A percentile compares a stretch with the other conserved stretches of the same genome.
Evolutionary conservation across 257 asterid species (phyloP).

Genomic region (Salvia miltiorrhiza): DNA sequence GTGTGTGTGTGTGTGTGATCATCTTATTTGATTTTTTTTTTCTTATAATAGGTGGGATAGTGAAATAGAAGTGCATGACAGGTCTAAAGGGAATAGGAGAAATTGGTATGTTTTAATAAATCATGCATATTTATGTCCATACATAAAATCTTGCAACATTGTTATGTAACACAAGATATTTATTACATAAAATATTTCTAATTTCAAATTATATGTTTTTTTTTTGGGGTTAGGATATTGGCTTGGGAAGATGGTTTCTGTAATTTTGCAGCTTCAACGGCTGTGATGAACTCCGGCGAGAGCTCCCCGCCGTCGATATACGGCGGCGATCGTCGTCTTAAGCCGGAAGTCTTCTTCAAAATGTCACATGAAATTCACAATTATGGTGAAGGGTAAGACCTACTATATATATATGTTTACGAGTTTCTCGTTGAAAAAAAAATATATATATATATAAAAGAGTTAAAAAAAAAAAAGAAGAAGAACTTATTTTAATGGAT

Average conservation of each 20-base stretch:
- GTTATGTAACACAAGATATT: neutral
- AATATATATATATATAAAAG: neutral
- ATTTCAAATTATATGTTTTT: neutral
- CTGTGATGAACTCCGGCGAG: constrained; percentile 51
- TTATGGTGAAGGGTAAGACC: constrained; percentile 89
- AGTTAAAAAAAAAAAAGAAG: neutral
- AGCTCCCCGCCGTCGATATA: constrained; percentile 37
- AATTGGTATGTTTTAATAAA: constrained; percentile 57
- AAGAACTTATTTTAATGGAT: neutral
- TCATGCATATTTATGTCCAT: neutral
- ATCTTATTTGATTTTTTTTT: too few relatives aligned
- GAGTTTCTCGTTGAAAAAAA: too few relatives aligned
- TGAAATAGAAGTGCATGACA: constrained; percentile 87
- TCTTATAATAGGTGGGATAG: constrained; percentile 79
- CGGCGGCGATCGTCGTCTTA: constrained; percentile 63
- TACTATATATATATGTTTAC: too few relatives aligned
- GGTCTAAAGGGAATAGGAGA: constrained; percentile 91
- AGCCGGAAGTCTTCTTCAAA: constrained; percentile 94
- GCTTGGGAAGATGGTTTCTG: constrained; percentile 99
- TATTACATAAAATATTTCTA: too few relatives aligned
- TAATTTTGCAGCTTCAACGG: constrained; percentile 78
- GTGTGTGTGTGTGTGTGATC: neutral
- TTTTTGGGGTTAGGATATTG: constrained; percentile 62
- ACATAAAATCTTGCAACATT: neutral
- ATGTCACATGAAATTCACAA: constrained; percentile 99